Evolutionary conservation across 495 filamentous ascomycete genomes (phyloP).

Genomic region (Parathielavia hyrcaniae): DNA sequence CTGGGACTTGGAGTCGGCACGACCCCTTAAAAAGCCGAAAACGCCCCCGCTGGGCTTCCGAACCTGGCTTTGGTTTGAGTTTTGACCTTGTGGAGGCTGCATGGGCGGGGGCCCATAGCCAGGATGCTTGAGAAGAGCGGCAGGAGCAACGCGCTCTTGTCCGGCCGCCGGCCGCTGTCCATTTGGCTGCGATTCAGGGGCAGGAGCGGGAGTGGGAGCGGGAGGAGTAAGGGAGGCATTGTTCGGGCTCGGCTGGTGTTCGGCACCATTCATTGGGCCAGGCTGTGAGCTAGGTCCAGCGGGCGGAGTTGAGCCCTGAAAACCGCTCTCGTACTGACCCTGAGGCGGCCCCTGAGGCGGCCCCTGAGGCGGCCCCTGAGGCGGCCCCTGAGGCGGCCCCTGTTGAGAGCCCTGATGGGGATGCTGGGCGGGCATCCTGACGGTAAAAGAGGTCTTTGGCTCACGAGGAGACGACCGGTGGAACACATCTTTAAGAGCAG

Average conservation of each 20-base stretch:
- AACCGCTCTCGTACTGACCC: conserved; percentile 13
- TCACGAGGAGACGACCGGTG: conserved; percentile 10
- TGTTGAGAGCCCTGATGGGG: background rate
- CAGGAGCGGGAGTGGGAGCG: background rate
- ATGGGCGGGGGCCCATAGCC: conserved; percentile 7
- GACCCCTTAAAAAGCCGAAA: conserved; percentile 28
- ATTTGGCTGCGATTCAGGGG: background rate
- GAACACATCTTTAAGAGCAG: conserved; percentile 29
- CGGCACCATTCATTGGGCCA: background rate
- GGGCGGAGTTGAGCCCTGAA: conserved; percentile 2
- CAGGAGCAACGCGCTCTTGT: conserved; percentile 6
- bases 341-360: background rate
- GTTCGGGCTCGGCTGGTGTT: background rate
- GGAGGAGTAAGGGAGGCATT: background rate
- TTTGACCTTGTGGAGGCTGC: conserved; percentile 6
- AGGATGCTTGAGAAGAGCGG: conserved; percentile 14
- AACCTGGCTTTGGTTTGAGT: conserved; percentile 12
- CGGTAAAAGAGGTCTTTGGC: conserved; percentile 12
- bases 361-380: conserved; percentile 15
- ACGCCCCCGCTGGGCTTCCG: conserved; percentile 26
- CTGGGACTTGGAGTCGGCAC: conserved; percentile 9
- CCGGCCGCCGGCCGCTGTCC: background rate
- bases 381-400: conserved; percentile 4
- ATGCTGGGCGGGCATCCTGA: conserved; percentile 9
- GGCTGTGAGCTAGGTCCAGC: conserved; percentile 3